Conservation (phyloP, 441 rosid genomes). For the Croton setiger region DNA sequence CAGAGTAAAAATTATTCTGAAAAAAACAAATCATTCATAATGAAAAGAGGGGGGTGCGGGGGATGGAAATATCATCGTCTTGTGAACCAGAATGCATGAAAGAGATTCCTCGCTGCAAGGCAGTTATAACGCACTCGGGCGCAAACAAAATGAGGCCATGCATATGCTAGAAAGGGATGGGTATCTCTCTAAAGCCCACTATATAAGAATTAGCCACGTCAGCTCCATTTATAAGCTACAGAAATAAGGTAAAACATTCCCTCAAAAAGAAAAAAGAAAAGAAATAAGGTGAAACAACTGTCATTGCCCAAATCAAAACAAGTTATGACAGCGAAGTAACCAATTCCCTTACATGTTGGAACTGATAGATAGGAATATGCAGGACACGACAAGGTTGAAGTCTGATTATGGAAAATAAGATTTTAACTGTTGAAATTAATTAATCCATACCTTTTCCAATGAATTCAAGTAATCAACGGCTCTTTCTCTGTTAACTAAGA, state of each 20-base stretch:
- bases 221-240: neutral
- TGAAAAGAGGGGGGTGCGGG: too few species aligned
- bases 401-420: neutral
- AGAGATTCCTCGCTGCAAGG: conserved; percentile 4
- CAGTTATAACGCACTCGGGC: conserved; percentile 9
- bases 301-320: neutral
- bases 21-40: neutral
- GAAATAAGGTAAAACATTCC: neutral
- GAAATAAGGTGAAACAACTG: neutral
- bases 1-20: neutral
- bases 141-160: neutral
- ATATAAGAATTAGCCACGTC: neutral
- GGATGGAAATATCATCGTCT: neutral
- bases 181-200: conserved; percentile 6
- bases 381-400: neutral
- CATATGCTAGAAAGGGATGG: neutral
- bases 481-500: conserved; percentile 83
- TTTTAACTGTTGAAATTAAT: neutral
- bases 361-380: neutral
- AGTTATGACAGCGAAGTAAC: neutral
- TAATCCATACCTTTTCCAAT: conserved; percentile 61
- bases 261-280: neutral
- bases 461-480: conserved; percentile 93
- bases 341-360: neutral
- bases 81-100: conserved; percentile 15